Conservation (phyloP, 2,329 filamentous ascomycete genomes). For the Cordyceps cicadae region DNA sequence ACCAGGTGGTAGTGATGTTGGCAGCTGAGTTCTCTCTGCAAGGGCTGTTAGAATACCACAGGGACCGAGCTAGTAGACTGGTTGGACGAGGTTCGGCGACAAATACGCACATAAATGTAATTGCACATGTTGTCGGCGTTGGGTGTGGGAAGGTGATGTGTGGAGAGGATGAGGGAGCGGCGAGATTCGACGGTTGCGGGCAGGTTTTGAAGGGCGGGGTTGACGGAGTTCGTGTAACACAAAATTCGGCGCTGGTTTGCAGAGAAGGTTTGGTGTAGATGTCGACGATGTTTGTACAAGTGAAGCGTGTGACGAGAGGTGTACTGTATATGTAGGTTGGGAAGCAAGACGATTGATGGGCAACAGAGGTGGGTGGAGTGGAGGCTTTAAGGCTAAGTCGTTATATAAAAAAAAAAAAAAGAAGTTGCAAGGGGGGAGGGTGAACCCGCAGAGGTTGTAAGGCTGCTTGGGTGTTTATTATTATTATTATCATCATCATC, state of each 20-base stretch:
- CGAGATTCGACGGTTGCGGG: not conserved
- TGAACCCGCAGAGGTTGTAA: not conserved
- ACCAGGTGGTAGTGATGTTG: conserved; percentile 42
- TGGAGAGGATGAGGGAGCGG: not conserved
- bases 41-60: not conserved
- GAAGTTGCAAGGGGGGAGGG: not conserved
- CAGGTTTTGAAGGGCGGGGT: not conserved
- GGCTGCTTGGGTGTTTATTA: not conserved
- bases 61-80: not conserved
- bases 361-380: not conserved
- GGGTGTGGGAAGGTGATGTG: not conserved
- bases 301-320: not conserved
- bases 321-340: not conserved
- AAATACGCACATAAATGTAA: conserved; percentile 37
- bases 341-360: not conserved
- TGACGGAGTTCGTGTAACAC: not conserved
- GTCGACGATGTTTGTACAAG: not conserved
- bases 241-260: not conserved
- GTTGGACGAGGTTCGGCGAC: not conserved
- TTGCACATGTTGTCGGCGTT: conserved; percentile 36
- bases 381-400: not conserved
- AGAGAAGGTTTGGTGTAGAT: not conserved
- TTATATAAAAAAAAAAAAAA: not conserved
- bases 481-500: not conserved
- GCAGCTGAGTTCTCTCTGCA: conserved; percentile 43